Percentiles rank a stretch among this genome's conserved stretches.
Conservation (phyloP, 208 protist species). For the Balamuthia mandrillaris region DNA sequence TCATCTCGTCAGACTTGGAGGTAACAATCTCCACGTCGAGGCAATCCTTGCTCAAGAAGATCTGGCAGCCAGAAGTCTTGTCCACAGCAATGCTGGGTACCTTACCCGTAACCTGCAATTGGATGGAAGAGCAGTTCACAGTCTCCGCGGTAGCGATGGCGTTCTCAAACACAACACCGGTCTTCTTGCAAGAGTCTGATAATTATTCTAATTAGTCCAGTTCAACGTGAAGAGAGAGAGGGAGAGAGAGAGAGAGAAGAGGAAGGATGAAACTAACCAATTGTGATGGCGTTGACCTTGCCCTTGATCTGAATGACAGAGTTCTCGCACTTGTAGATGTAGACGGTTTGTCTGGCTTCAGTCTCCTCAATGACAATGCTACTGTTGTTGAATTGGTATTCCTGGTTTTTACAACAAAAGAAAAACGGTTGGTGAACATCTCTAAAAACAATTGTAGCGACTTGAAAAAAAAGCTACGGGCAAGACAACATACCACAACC, state of each 20-base stretch:
- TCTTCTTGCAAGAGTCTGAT: constrained; percentile 70
- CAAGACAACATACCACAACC: constrained; percentile 37
- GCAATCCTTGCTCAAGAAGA: constrained; percentile 61
- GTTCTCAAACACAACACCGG: constrained; percentile 68
- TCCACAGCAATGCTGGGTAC: constrained; percentile 67
- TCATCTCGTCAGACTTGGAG: constrained; percentile 72
- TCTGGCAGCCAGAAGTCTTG: constrained; percentile 65
- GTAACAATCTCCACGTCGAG: constrained; percentile 65
- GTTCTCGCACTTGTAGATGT: constrained; percentile 74
- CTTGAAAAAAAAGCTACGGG: background rate
- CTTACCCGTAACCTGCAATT: constrained; percentile 59
- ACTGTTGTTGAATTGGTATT: constrained; percentile 66
- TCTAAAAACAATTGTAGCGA: background rate
- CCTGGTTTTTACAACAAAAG: constrained; percentile 24
- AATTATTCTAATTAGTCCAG: no score
- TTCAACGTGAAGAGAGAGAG: no score
- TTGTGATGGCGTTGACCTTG: constrained; percentile 73
- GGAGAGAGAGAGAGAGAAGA: no score
- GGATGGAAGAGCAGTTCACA: constrained; percentile 63
- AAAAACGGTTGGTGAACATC: background rate
- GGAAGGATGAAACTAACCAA: no score
- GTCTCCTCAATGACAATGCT: constrained; percentile 62
- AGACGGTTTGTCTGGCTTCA: constrained; percentile 66
- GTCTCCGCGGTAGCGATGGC: constrained; percentile 61
- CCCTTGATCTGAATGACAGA: constrained; percentile 67